Evolutionary conservation across 805 yeast genomes (phyloP).

Genomic region (Kuraishia piskuri): DNA sequence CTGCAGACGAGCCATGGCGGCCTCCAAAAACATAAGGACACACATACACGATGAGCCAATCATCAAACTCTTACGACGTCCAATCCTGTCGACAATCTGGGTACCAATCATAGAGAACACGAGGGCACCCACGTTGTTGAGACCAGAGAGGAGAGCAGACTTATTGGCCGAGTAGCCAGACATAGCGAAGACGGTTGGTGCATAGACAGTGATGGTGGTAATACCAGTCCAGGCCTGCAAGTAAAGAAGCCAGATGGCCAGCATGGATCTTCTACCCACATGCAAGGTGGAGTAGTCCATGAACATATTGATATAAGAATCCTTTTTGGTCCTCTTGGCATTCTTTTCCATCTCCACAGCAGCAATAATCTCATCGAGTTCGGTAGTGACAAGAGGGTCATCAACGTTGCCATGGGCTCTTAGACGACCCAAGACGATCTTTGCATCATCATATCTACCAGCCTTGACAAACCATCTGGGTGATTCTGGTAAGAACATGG

Average conservation of each 20-base stretch:
- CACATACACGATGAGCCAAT: conserved; percentile 28
- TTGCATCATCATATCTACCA: conserved; percentile 31
- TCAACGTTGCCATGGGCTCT: conserved; percentile 16
- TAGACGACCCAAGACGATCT: conserved; percentile 24
- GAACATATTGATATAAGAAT: conserved; percentile 14
- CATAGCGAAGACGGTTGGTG: conserved; percentile 38
- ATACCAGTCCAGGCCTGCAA: conserved; percentile 43
- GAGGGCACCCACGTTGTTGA: conserved; percentile 28
- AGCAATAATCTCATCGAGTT: conserved; percentile 3
- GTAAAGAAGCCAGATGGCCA: conserved; percentile 30
- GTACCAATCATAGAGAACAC: conserved; percentile 31
- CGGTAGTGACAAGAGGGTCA: conserved; percentile 5
- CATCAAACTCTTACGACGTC: conserved; percentile 28
- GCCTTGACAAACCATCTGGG: conserved; percentile 48
- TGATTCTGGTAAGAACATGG: conserved; percentile 33
- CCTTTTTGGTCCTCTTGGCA: conserved; percentile 6
- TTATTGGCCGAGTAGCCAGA: conserved; percentile 26
- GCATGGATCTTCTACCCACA: conserved; percentile 23
- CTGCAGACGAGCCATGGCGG: conserved; percentile 24
- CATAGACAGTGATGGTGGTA: conserved; percentile 43
- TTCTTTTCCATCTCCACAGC: conserved; percentile 8
- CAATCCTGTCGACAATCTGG: conserved; percentile 35
- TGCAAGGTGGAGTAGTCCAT: conserved; percentile 25
- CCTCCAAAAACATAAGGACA: conserved; percentile 34
- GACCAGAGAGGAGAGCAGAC: conserved; percentile 30